Percentiles rank a stretch among this genome's conserved stretches.
Evolutionary conservation across 2,329 filamentous ascomycete species (phyloP).

Genomic region (Akanthomyces uredinophilus): DNA sequence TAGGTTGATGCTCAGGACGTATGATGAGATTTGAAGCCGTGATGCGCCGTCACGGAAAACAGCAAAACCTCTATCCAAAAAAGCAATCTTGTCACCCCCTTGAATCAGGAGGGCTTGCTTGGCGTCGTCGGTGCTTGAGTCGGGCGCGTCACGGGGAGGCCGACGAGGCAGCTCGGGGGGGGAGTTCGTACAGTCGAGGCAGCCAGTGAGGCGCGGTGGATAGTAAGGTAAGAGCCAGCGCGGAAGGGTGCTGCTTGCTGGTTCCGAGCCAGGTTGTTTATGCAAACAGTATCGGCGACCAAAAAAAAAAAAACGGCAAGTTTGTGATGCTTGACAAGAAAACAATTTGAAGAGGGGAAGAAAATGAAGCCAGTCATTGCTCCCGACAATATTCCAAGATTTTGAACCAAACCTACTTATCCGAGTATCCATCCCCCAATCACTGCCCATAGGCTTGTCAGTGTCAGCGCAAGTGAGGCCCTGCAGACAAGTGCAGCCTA

Average conservation of each 20-base stretch:
- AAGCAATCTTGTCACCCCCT: background rate
- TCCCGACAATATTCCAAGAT: background rate
- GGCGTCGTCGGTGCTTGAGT: background rate
- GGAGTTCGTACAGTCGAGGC: background rate
- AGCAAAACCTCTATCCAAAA: background rate
- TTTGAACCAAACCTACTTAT: background rate
- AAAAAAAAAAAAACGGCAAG: background rate
- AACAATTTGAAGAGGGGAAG: background rate
- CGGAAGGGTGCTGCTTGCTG: too few relatives aligned
- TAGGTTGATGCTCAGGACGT: too few relatives aligned
- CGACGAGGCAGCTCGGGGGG: background rate
- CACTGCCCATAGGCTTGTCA: background rate
- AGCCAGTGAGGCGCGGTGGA: background rate
- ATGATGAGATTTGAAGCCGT: too few relatives aligned
- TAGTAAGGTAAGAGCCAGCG: background rate
- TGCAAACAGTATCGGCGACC: background rate
- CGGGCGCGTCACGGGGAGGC: constrained; percentile 8
- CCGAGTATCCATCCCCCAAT: background rate
- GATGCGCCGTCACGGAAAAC: background rate
- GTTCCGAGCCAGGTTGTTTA: too few relatives aligned
- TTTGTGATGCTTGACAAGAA: background rate
- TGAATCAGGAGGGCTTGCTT: background rate
- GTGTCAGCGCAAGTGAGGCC: background rate
- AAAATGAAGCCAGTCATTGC: background rate
- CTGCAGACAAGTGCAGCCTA: background rate